Evolutionary conservation across 768 basidiomycete species (phyloP), one percentile per base, ranked within the genome.

Genomic region (Tricholoma sp.): DNA sequence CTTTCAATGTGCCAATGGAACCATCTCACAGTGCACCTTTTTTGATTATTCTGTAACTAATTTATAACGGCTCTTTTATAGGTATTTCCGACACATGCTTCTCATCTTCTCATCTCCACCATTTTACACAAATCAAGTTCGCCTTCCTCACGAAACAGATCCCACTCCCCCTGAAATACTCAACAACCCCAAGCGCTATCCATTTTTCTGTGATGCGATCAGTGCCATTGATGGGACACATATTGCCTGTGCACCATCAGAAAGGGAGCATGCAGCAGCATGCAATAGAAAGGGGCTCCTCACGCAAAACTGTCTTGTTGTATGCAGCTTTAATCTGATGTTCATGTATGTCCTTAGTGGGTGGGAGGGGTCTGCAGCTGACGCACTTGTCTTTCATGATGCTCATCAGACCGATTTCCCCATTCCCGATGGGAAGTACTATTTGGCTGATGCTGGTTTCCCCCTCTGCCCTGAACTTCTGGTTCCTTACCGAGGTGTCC

Each of bases 401-500:
- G 72, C 71, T 3, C 58, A 61, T 0, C 3, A 19, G 1, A 10
- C 21, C 5, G 66, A 69, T 41, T 61, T 79, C 10, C 11, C 9
- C 0, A 60, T 76, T 27, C 67, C 69, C 1, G 29, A 56, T 0
- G 70, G 72, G 0, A 64, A 64, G 27, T 77, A 73, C 43, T 71
- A 69, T 39, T 64, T 77, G 9, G 72, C 66, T 6, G 72, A 72
- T 71, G 73, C 71, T 16, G 72, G 74, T 4, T 75, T 72, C 64
- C 58, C 62, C 9, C 12, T 59, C 0, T 71, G 69, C 57, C 59
- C 71, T 58, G 24, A 57, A 4, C 63, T 75, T 4, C 59, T 79
- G 6, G 63, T 71, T 5, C 75, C 74, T 6, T 77, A 74, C 57
- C 57, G 61, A 6, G 69, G 70, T 19, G 66, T 72, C 0, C 56